These are phyloP conservation scores for Fusarium neocosmosporiellum DNA, from an alignment of 2,329 filamentous ascomycete species.

Conservation along the genomic window DNA sequence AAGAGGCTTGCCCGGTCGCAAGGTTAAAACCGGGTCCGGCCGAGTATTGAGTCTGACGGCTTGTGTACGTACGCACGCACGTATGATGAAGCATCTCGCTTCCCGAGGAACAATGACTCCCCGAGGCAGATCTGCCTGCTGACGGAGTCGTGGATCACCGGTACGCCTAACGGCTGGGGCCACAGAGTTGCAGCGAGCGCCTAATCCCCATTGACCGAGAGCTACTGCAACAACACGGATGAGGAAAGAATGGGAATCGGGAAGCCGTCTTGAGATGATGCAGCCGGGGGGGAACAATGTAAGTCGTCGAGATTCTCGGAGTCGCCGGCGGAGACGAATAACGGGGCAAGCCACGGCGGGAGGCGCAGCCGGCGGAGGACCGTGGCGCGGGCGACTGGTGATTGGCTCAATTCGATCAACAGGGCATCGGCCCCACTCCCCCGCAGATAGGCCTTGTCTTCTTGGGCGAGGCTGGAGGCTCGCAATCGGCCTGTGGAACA, in stretches of 20 bases:
- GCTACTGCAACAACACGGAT: conserved; percentile 41
- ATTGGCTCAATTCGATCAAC: conserved; percentile 31
- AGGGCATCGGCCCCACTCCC: conserved; percentile 22
- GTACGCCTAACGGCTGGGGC: conserved; percentile 22
- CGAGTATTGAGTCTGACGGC: conserved; percentile 24
- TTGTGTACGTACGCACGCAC: not conserved
- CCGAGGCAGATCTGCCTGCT: conserved; percentile 31
- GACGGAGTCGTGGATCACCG: conserved; percentile 16
- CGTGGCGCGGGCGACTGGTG: conserved; percentile 36
- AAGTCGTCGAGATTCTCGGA: conserved; percentile 33
- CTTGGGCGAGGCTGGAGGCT: conserved; percentile 32
- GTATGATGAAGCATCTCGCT: conserved; percentile 9
- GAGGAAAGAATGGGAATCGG: conserved; percentile 13
- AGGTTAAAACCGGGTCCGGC: conserved; percentile 28
- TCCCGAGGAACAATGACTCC: conserved; percentile 8
- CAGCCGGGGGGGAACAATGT: conserved; percentile 20
- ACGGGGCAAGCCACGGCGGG: conserved; percentile 45
- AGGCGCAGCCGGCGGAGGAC: conserved; percentile 45
- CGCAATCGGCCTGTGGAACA: conserved; percentile 16
- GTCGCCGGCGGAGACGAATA: conserved; percentile 39
- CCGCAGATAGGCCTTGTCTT: conserved; percentile 18
- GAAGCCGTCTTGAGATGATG: conserved; percentile 36
- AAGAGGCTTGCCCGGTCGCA: conserved; percentile 18
- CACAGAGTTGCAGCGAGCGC: conserved; percentile 4
- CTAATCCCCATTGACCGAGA: conserved; percentile 12